Base-by-base conservation (phyloP, 805 yeast species). In the Starmera quercuum region DNA sequence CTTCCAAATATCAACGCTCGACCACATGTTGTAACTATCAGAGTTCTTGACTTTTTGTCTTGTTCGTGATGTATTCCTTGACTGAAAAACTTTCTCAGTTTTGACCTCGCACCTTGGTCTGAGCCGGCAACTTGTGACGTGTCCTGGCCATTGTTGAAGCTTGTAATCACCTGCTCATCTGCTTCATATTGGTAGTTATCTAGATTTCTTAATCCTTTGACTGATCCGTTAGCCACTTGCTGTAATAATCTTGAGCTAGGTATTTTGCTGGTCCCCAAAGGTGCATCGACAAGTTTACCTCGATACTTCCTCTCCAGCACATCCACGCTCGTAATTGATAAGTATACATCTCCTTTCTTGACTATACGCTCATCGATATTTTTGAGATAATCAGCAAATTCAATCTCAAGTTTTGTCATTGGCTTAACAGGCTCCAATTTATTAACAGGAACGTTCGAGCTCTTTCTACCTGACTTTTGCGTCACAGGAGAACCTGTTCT, bases 11-110 rank as follows among this genome's bases (percentile, higher is more conserved):
- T 48, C 38, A 83, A 53, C 1, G 72, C 75, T 31, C 88, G 61
- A 1, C 87, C 90, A 48, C 68, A 68, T 1, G 75, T 64, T 2
- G 88, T 82, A 0, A 79, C 59, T 11, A 81, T 42, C 38, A 79
- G 45, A 2, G 78, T 67, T 41, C 83, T 68, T 8, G 64, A 61
- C 35, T 63, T 54, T 33, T 61, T 60, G 29, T 59, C 66, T 6
- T 65, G 71, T 25, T 45, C 53, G n/a, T 29, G 32, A 16, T 19
- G 22, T 3, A 49, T 31, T 10, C 28, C 30, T 10, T 37, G 20
- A 5, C 40, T 33, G 26, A 53, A 49, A 26, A 53, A 44, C 21
- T 45, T 53, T 25, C 33, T 51, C 34, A 53, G 46, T 20, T 35
- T 47, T 37, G 26, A 15, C 15, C 24, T 12, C 35, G 26, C 12